Percentiles rank a stretch among this genome's conserved stretches.
phyloP scores from a whole-genome alignment of 73 alveolate species.

The Paramecium sexaurelia region DNA sequence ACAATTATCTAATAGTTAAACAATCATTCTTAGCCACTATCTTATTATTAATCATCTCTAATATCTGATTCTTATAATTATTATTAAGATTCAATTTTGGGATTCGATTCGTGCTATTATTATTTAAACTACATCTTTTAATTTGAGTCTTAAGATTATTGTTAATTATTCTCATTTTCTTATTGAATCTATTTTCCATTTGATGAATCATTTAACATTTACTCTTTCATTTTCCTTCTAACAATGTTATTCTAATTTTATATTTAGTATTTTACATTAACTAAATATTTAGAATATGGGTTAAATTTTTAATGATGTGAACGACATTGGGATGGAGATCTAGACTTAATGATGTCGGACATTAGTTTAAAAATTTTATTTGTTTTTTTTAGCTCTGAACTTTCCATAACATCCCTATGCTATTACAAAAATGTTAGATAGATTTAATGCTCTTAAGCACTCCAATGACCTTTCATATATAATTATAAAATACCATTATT shows the following conservation, averaged over 20 bases:
- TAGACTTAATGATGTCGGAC: constrained; percentile 41
- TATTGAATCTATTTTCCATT: not conserved
- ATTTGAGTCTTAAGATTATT: not conserved
- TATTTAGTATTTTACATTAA: not conserved
- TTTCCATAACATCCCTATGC: constrained; percentile 52
- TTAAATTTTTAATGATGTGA: constrained; percentile 54
- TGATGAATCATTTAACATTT: not conserved
- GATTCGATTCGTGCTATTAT: not conserved
- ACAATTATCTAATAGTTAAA: not conserved
- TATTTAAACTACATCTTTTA: not conserved
- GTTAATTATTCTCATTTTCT: not conserved
- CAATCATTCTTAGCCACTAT: not conserved
- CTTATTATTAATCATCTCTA: not conserved
- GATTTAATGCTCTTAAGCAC: constrained; percentile 46
- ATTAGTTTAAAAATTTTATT: constrained; percentile 43
- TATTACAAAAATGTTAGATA: constrained; percentile 2
- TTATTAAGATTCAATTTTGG: not conserved
- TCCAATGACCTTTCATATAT: constrained; percentile 37
- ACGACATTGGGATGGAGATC: constrained; percentile 47
- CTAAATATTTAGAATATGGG: constrained; percentile 45
- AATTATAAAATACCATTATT: not conserved
- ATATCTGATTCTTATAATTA: not conserved
- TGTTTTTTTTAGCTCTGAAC: constrained; percentile 53
- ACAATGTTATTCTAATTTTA: constrained; percentile 40
- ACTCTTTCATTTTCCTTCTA: constrained; percentile 38